These are phyloP conservation scores for Pseudogymnoascus sp. DNA, from an alignment of 2,329 filamentous ascomycete genomes.

Conservation along the genomic window DNA sequence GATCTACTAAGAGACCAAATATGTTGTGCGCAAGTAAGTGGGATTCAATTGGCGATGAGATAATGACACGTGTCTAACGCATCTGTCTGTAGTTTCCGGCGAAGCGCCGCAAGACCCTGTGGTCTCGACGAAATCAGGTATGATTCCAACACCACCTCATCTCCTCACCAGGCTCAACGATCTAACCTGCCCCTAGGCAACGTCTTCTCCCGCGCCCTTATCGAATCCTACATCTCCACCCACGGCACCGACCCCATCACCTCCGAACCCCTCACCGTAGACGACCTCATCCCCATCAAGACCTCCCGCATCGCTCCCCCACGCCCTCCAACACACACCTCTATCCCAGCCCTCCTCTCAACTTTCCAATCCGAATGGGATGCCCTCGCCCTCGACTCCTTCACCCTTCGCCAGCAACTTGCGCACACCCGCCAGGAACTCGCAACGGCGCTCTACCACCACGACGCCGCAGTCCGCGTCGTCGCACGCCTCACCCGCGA, in stretches of 20 bases:
- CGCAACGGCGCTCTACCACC: slow-evolving; percentile 87
- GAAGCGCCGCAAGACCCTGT: slow-evolving; percentile 93
- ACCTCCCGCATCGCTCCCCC: slow-evolving; percentile 76
- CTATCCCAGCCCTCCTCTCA: slow-evolving; percentile 85
- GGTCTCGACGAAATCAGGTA: slow-evolving; percentile 88
- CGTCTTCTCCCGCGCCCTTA: slow-evolving; percentile 89
- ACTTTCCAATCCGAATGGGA: slow-evolving; percentile 99
- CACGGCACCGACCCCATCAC: slow-evolving; percentile 88
- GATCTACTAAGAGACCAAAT: slow-evolving; percentile 26
- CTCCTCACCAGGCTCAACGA: slow-evolving; percentile 16
- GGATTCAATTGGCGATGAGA: background rate
- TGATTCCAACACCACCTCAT: slow-evolving; percentile 30
- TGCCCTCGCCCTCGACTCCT: slow-evolving; percentile 81
- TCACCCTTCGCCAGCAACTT: slow-evolving; percentile 81
- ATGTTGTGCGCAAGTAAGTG: slow-evolving; percentile 60
- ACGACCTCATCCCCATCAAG: slow-evolving; percentile 84
- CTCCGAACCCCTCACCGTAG: slow-evolving; percentile 70
- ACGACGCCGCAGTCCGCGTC: slow-evolving; percentile 92
- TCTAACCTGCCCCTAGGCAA: slow-evolving; percentile 47
- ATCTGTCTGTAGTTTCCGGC: slow-evolving; percentile 64
- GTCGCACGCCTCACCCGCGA: slow-evolving; percentile 87
- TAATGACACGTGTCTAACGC: slow-evolving; percentile 20
- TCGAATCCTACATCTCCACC: slow-evolving; percentile 90
- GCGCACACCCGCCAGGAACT: slow-evolving; percentile 87
- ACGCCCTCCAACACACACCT: slow-evolving; percentile 75